These are phyloP conservation scores for Phytophthora tentaculata DNA, from an alignment of 352 stramenopile genomes.

Conservation along the genomic window DNA sequence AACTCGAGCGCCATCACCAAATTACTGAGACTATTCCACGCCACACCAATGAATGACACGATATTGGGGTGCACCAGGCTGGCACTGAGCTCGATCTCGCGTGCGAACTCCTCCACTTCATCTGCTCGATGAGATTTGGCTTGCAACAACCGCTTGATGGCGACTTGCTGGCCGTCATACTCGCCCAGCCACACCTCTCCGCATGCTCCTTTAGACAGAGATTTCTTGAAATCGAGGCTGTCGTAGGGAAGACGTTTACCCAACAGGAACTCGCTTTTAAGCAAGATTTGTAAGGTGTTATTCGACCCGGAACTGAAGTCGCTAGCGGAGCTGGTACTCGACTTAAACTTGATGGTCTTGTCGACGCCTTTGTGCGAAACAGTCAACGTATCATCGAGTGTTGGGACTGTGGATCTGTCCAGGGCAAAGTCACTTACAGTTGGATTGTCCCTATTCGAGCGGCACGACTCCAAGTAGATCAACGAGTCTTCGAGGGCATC, in stretches of 20 bases:
- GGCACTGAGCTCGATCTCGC: slow-evolving; percentile 45
- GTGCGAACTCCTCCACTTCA: slow-evolving; percentile 42
- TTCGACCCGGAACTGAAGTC: slow-evolving; percentile 17
- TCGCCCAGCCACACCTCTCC: slow-evolving; percentile 58
- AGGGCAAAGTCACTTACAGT: not conserved
- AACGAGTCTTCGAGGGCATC: slow-evolving; percentile 20
- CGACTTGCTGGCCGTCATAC: slow-evolving; percentile 39
- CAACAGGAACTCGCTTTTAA: slow-evolving; percentile 12
- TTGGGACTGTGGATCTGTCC: not conserved
- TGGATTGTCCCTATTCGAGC: not conserved
- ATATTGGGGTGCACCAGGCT: slow-evolving; percentile 44
- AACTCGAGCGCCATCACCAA: slow-evolving; percentile 53
- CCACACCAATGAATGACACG: slow-evolving; percentile 42
- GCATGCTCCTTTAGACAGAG: slow-evolving; percentile 49
- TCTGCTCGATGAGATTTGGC: slow-evolving; percentile 29
- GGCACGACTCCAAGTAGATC: not conserved
- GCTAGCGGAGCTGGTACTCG: slow-evolving; percentile 1
- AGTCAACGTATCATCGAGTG: slow-evolving; percentile 12
- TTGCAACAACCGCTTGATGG: slow-evolving; percentile 52
- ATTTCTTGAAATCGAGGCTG: slow-evolving; percentile 29
- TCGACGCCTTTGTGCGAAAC: slow-evolving; percentile 19
- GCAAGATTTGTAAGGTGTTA: slow-evolving; percentile 23
- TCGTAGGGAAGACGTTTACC: slow-evolving; percentile 37
- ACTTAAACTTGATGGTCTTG: slow-evolving; percentile 22
- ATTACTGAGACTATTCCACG: slow-evolving; percentile 58